These are phyloP conservation scores for Orbilia javanica DNA, from an alignment of 2,329 filamentous ascomycete species.

Conservation along the genomic window DNA sequence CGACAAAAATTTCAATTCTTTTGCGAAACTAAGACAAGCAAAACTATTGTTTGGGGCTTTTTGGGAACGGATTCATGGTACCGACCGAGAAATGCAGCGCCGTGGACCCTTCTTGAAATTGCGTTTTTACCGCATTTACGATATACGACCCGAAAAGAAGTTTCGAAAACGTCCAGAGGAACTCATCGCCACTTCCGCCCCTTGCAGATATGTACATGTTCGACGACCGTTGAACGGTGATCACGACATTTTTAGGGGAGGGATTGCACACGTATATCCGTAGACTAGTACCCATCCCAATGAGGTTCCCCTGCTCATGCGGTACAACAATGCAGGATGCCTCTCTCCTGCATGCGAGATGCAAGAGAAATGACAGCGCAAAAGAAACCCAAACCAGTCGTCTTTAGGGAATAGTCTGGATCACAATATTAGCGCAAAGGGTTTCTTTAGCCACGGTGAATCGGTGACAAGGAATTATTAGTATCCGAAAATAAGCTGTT, in stretches of 20 bases:
- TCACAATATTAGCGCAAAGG: constrained; percentile 30
- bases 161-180: constrained; percentile 39
- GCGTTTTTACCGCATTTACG: constrained; percentile 47
- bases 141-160: constrained; percentile 49
- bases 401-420: constrained; percentile 43
- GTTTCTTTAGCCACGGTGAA: constrained; percentile 34
- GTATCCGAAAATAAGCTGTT: constrained; percentile 50
- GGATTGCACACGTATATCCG: constrained; percentile 27
- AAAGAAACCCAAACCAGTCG: constrained; percentile 31
- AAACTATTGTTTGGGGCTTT: constrained; percentile 1
- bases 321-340: constrained; percentile 58
- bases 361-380: constrained; percentile 45
- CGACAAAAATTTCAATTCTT: constrained; percentile 27
- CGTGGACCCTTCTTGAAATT: constrained; percentile 30
- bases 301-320: constrained; percentile 49
- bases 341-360: constrained; percentile 53
- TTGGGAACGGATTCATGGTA: constrained; percentile 18
- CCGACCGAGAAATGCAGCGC: constrained; percentile 37
- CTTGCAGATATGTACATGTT: constrained; percentile 52
- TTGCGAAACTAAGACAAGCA: too few relatives aligned
- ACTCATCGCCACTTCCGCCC: constrained; percentile 36
- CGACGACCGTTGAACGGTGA: constrained; percentile 43
- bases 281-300: constrained; percentile 14
- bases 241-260: constrained; percentile 50
- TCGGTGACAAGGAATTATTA: constrained; percentile 53